Evolutionary conservation across 1,284 basidiomycete genomes (phyloP), one percentile per base, ranked within the genome.

Genomic region (Ustilago tritici): DNA sequence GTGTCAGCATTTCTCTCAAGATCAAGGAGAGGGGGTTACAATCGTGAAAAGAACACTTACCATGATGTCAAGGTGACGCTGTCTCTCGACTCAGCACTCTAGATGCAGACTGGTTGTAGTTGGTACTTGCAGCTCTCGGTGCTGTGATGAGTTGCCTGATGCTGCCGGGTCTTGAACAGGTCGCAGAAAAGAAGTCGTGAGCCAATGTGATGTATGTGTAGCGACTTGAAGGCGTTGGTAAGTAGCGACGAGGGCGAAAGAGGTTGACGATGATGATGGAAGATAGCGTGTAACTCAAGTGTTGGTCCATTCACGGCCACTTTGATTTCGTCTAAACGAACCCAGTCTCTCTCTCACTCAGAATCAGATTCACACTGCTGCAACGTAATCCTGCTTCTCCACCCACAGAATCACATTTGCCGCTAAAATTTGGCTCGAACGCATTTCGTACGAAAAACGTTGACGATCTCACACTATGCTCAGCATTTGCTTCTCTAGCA

Each of bases 301-400:
- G 59, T 67, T 67, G 65, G 65, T 67, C 38, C 58, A 59, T 66
- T 61, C 65, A 60, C 57, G 38, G 28, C 23, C 56, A 36, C 28
- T 19, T 58, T 49, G 43, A 8, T n/a, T 43, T 50, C 40, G 40
- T 34, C 40, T 32, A 34, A 19, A 43, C 10, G 32, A 55, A 54
- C 54, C 19, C 41, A 35, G 56, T 31, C 36, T 52, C 14, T 41
- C 23, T 55, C 40, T 41, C 50, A 14, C 41, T 28, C 6, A 14
- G 8, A 23, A 12, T 38, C 43, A 10, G 17, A 14, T 6, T 10
- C 12, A 31, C 49, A 14, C 4, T 46, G 61, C 40, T 31, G 61
- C 28, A 63, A 49, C 61, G 53, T 56, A 63, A 64, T n/a, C 28
- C 3, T 46, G 41, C 56, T 47, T 52, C 54, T 40, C 59, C 31